Base-by-base conservation (phyloP, 2,329 filamentous ascomycete genomes). In the Knufia petricola region DNA sequence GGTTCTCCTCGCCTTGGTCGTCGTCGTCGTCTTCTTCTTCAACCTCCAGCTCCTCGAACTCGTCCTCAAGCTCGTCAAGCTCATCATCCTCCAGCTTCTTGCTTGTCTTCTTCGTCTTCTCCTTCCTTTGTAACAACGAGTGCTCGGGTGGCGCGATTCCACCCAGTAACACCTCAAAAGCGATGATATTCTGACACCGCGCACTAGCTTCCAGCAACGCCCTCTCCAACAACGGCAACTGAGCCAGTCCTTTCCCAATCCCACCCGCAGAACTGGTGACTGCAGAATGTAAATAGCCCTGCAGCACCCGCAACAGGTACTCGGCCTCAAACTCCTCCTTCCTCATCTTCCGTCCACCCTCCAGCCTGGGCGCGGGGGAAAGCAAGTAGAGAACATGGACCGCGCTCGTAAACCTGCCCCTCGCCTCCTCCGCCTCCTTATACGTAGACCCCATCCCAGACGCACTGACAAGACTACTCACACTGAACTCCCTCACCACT, bases 101-200 rank as follows among this genome's bases (percentile, higher is more conserved):
- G 62, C 20, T 55, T 38, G 49, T 49, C 23, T 19, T 45, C 38
- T 3, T 23, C 52, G 6, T 46, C 50, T 49, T 57, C 46, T 40
- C 55, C 51, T 30, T 32, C 9, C 19, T 36, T 26, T 37, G 37
- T 23, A 90, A 63, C 1, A 86, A 69, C 0, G 86, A 83, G 59
- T 94, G 87, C 0, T 64, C 37, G 0, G 87, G 85, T 0, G 82
- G 72, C 55, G 80, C 82, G 2, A 79, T 82, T 2, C 73, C 71
- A 43, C 80, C 78, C 4, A 96, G 78, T 1, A 95, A 76, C 1
- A 81, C 71, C 68, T 95, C 87, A 2, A 96, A 71, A 0, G 87
- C 87, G n/a, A 94, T 81, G 32, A 96, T 79, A 60, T 94, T 94
- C 63, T 95, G 89, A 62, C 90, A 95, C 39, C 86, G 77, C 3